These are phyloP conservation scores for Spergularia bocconei DNA, from an alignment of 148 eudicot species.

Conservation along the genomic window DNA sequence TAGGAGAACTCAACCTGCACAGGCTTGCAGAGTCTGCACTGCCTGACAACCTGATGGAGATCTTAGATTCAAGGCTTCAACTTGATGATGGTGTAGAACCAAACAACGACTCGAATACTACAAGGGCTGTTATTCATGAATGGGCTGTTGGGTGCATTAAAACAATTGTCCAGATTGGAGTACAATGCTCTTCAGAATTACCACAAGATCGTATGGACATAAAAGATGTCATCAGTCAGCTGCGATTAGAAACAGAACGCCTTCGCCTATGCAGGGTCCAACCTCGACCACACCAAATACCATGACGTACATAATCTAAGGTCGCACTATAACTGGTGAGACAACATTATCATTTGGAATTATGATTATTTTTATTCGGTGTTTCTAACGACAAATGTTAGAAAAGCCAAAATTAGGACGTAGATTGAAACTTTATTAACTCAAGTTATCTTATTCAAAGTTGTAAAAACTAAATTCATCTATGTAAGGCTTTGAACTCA, in stretches of 20 bases:
- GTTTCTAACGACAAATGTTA: too few species aligned
- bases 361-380: too few species aligned
- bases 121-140: neutral
- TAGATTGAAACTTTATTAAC: too few species aligned
- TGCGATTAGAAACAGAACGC: neutral
- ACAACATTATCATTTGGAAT: too few species aligned
- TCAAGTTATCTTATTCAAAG: too few species aligned
- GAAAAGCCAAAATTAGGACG: too few species aligned
- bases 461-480: too few species aligned
- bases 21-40: constrained; percentile 3
- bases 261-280: neutral
- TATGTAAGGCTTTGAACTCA: too few species aligned
- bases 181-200: constrained; percentile 9
- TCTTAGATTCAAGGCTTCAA: constrained; percentile 11
- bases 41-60: constrained; percentile 1
- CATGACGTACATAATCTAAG: too few species aligned
- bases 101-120: neutral
- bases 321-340: too few species aligned
- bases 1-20: constrained; percentile 15
- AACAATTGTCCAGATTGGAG: constrained; percentile 3
- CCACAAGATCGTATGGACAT: constrained; percentile 14
- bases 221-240: constrained; percentile 13
- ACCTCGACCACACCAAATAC: neutral
- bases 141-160: constrained; percentile 9
- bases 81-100: constrained; percentile 6